Conservation (phyloP, 805 yeast species). For the Yamadazyma insecticola region DNA sequence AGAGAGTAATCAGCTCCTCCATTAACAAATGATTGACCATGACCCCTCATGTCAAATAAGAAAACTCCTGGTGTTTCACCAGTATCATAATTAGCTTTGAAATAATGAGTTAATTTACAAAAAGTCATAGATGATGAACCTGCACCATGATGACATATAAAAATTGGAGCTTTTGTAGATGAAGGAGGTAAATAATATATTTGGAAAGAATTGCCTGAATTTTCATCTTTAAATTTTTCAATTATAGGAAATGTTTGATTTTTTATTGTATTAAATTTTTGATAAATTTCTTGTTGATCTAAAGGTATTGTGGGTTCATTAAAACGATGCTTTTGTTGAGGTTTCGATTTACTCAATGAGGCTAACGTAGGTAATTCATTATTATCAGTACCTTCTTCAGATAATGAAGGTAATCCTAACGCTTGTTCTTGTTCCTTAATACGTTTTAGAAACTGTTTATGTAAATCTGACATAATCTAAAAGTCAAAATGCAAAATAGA, state of each 20-base stretch:
- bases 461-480: conserved; percentile 26
- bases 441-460: conserved; percentile 19
- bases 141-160: conserved; percentile 89
- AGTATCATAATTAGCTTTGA: conserved; percentile 12
- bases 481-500: too few species aligned
- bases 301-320: conserved; percentile 3
- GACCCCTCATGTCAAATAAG: conserved; percentile 81
- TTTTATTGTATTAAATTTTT: conserved; percentile 2
- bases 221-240: conserved; percentile 14
- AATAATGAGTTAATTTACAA: conserved; percentile 42
- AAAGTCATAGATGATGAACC: conserved; percentile 86
- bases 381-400: conserved; percentile 13
- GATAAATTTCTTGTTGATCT: conserved; percentile 8
- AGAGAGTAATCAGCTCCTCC: conserved; percentile 34
- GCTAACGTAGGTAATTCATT: neutral
- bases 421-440: conserved; percentile 20
- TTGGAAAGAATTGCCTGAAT: conserved; percentile 18
- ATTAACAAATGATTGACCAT: conserved; percentile 45
- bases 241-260: conserved; percentile 3
- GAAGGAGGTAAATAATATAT: conserved; percentile 57
- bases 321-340: neutral
- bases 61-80: conserved; percentile 55
- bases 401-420: conserved; percentile 15
- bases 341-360: too few species aligned
- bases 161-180: conserved; percentile 43